Conservation (phyloP, 371 early-diverging fungal species). For the Mortierella sp. region DNA sequence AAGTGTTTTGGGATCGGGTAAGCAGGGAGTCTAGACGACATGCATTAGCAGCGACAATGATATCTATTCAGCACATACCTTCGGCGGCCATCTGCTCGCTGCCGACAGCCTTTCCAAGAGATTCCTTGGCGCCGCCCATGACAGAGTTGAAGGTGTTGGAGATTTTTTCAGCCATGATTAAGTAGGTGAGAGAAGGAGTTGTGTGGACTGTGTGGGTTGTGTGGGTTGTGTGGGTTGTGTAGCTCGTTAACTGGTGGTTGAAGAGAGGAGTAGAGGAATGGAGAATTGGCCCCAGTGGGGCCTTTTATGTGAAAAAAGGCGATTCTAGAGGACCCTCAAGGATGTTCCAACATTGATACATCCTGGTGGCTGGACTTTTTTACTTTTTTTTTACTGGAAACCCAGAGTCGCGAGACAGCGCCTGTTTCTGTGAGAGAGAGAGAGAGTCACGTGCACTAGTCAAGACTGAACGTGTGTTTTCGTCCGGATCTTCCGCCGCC, state of each 20-base stretch:
- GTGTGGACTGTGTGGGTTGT: background rate
- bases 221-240: background rate
- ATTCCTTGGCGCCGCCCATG: conserved; percentile 57
- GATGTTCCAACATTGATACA: too few relatives aligned
- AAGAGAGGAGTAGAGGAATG: background rate
- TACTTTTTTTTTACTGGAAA: too few relatives aligned
- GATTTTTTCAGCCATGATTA: conserved; percentile 38
- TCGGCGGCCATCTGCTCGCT: conserved; percentile 56
- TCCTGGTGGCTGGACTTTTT: too few relatives aligned
- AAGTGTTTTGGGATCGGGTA: background rate
- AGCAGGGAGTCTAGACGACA: background rate
- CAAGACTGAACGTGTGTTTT: too few relatives aligned
- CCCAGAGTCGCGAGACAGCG: too few relatives aligned
- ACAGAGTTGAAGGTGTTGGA: conserved; percentile 35
- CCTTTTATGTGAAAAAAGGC: too few relatives aligned
- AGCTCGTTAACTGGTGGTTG: background rate
- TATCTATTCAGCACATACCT: conserved; percentile 35
- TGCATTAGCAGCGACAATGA: background rate
- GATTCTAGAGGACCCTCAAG: too few relatives aligned
- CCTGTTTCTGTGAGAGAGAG: too few relatives aligned
- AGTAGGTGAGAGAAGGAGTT: background rate
- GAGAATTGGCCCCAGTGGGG: too few relatives aligned
- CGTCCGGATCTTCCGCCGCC: too few relatives aligned
- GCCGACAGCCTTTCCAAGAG: conserved; percentile 55
- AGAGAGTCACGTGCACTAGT: too few relatives aligned